A percentile compares a stretch with the other conserved stretches of the same genome.
Conservation (phyloP, 148 eudicot species). For the Rhododendron griersonianum region DNA sequence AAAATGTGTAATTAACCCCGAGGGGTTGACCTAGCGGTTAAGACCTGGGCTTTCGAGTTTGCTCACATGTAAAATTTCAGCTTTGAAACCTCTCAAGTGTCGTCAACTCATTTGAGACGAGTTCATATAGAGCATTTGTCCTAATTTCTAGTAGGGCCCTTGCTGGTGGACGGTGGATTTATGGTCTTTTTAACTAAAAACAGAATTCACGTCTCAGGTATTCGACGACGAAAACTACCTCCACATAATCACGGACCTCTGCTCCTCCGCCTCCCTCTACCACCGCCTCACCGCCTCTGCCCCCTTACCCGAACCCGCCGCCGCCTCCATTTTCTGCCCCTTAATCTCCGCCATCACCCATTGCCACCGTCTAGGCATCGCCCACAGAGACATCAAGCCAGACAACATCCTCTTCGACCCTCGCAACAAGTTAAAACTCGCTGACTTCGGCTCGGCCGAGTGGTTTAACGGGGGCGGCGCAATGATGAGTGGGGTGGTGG, state of each 20-base stretch:
- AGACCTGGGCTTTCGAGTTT: too few relatives aligned
- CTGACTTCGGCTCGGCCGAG: slow-evolving; percentile 89
- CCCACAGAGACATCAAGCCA: slow-evolving; percentile 85
- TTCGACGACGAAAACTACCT: slow-evolving; percentile 39
- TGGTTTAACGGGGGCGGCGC: slow-evolving; percentile 29
- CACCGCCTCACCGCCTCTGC: slow-evolving; percentile 18
- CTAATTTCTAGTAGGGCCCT: too few relatives aligned
- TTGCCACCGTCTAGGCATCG: slow-evolving; percentile 69
- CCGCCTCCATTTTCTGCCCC: slow-evolving; percentile 37
- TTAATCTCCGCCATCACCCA: slow-evolving; percentile 46
- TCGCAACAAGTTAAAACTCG: slow-evolving; percentile 41
- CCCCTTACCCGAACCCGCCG: slow-evolving; percentile 43
- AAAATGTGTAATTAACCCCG: too few relatives aligned
- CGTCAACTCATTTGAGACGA: too few relatives aligned
- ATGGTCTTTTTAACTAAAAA: background rate
- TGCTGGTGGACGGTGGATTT: too few relatives aligned
- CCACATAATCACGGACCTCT: slow-evolving; percentile 39
- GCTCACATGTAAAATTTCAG: too few relatives aligned
- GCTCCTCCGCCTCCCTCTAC: slow-evolving; percentile 32
- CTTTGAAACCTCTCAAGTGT: too few relatives aligned
- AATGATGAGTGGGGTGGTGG: slow-evolving; percentile 71
- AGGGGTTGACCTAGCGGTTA: too few relatives aligned
- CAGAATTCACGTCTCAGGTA: background rate
- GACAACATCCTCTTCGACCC: slow-evolving; percentile 72
- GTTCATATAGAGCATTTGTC: too few relatives aligned